A percentile compares a stretch with the other conserved stretches of the same genome.
Conservation (phyloP, 768 basidiomycete genomes). For the Lentinula aciculospora region DNA sequence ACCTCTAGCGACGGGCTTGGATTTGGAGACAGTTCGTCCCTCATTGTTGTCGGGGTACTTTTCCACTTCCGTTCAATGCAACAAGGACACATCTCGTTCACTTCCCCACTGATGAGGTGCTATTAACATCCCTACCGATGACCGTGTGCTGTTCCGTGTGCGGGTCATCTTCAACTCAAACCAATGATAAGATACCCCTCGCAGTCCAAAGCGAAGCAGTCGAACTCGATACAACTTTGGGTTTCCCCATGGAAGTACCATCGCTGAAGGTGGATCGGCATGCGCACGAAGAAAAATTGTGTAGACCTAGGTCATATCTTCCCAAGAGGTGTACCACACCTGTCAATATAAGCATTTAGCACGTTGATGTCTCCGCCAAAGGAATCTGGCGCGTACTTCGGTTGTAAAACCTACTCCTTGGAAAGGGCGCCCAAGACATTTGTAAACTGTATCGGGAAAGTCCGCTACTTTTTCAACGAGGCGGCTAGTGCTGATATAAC, state of each 20-base stretch:
- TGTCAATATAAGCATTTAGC: neutral
- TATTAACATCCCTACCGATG: neutral
- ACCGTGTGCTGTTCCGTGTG: neutral
- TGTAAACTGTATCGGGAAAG: neutral
- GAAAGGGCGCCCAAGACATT: neutral
- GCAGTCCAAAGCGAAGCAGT: neutral
- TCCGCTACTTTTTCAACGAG: neutral
- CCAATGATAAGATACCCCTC: neutral
- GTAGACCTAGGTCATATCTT: neutral
- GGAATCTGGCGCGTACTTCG: neutral
- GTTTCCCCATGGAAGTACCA: neutral
- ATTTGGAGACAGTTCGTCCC: too few species aligned
- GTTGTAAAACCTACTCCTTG: neutral
- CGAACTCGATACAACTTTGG: neutral
- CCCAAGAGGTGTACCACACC: neutral
- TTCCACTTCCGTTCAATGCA: neutral
- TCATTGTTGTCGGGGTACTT: neutral
- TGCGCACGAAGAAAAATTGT: neutral
- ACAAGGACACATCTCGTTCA: neutral
- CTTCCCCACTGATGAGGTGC: neutral
- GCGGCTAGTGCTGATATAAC: neutral
- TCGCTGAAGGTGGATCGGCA: neutral
- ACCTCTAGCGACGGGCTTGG: too few species aligned
- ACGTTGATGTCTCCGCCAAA: neutral
- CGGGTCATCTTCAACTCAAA: neutral